Conservation (phyloP, 495 filamentous ascomycete species). For the Pyronema omphalodes region DNA sequence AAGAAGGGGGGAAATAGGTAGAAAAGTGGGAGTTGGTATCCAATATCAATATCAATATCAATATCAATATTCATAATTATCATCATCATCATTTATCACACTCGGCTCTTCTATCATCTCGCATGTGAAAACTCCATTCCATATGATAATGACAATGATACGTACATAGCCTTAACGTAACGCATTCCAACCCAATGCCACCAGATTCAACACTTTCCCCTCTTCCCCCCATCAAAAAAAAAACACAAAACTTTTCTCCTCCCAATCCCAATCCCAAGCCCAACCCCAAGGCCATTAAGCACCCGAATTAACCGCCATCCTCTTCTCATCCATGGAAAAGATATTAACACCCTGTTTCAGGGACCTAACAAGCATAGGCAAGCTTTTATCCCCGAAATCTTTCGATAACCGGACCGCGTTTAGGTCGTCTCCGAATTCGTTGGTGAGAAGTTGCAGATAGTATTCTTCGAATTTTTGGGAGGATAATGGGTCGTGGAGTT, state of each 20-base stretch:
- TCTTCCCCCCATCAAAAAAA: too few relatives aligned
- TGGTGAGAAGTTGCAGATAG: constrained; percentile 46
- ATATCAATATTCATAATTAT: too few relatives aligned
- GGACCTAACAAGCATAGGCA: constrained; percentile 44
- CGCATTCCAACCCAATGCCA: too few relatives aligned
- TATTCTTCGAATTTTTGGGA: constrained; percentile 36
- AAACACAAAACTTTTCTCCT: too few relatives aligned
- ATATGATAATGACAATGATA: too few relatives aligned
- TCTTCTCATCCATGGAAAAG: constrained; percentile 17
- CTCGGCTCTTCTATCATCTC: not conserved
- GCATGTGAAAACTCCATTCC: not conserved
- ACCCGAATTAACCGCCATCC: constrained; percentile 6
- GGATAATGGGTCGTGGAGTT: constrained; percentile 26
- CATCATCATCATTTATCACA: not conserved
- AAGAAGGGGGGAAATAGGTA: not conserved
- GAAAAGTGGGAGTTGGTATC: not conserved
- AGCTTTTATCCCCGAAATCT: constrained; percentile 41
- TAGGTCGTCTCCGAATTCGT: constrained; percentile 53
- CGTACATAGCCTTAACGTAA: too few relatives aligned
- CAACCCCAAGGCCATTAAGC: not conserved
- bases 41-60: too few relatives aligned
- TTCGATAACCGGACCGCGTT: constrained; percentile 44
- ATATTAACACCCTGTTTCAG: constrained; percentile 40
- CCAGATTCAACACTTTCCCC: too few relatives aligned
- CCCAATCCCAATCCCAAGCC: not conserved